These are phyloP conservation scores for Alternaria ventricosa DNA, from an alignment of 2,329 filamentous ascomycete genomes.

Conservation along the genomic window DNA sequence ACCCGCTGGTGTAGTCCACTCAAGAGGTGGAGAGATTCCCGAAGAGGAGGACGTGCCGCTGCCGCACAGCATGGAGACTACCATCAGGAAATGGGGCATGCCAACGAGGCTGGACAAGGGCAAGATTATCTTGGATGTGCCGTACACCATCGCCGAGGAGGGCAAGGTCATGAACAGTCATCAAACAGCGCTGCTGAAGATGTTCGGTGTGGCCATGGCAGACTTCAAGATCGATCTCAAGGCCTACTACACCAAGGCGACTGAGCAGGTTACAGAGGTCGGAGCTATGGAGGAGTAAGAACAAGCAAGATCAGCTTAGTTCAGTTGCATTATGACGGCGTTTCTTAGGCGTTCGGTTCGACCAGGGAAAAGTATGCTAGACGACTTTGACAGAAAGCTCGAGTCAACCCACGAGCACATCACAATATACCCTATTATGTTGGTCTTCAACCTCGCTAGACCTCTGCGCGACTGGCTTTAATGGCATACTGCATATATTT, in stretches of 20 bases:
- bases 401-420: slow-evolving; percentile 20
- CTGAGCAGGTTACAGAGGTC: slow-evolving; percentile 58
- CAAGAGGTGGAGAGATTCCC: slow-evolving; percentile 77
- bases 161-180: slow-evolving; percentile 86
- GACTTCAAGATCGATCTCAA: slow-evolving; percentile 85
- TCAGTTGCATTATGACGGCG: slow-evolving; percentile 33
- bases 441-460: not conserved
- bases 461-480: not conserved
- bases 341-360: slow-evolving; percentile 29
- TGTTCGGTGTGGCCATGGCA: slow-evolving; percentile 88
- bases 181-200: slow-evolving; percentile 91
- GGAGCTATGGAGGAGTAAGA: slow-evolving; percentile 54
- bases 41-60: slow-evolving; percentile 83
- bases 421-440: slow-evolving; percentile 38
- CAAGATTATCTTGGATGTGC: slow-evolving; percentile 77
- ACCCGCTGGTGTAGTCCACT: slow-evolving; percentile 82
- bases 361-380: slow-evolving; percentile 26
- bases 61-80: slow-evolving; percentile 87
- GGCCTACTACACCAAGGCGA: slow-evolving; percentile 61
- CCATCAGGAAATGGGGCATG: slow-evolving; percentile 85
- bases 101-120: slow-evolving; percentile 89
- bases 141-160: slow-evolving; percentile 81
- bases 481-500: not conserved
- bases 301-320: not conserved
- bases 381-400: slow-evolving; percentile 13